These are phyloP conservation scores for Metschnikowia borealis DNA, from an alignment of 805 yeast species.

Conservation along the genomic window DNA sequence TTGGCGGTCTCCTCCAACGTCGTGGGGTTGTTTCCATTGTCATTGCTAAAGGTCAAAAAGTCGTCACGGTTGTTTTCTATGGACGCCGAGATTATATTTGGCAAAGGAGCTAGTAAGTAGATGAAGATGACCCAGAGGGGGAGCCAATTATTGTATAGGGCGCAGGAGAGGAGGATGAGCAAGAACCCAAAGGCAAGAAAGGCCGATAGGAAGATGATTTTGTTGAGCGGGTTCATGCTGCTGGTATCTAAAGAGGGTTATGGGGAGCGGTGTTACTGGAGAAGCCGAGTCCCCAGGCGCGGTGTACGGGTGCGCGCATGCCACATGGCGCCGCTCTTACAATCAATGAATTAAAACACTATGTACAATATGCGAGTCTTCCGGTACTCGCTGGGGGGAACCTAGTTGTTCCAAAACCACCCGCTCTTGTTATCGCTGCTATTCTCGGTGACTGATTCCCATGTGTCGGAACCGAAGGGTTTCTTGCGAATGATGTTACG, in stretches of 20 bases:
- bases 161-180: conserved; percentile 42
- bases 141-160: conserved; percentile 39
- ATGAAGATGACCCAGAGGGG: conserved; percentile 38
- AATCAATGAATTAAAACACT: neutral
- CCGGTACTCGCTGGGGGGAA: neutral
- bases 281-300: neutral
- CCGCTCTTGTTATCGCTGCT: conserved; percentile 17
- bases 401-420: conserved; percentile 22
- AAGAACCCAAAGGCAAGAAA: conserved; percentile 44
- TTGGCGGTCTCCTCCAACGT: conserved; percentile 38
- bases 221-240: conserved; percentile 43
- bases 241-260: neutral
- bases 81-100: conserved; percentile 36
- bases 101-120: conserved; percentile 43
- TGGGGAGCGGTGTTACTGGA: conserved; percentile 1
- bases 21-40: conserved; percentile 34
- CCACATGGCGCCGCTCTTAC: neutral
- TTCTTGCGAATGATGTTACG: conserved; percentile 28
- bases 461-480: conserved; percentile 31
- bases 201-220: conserved; percentile 44
- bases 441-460: conserved; percentile 31
- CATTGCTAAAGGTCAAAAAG: conserved; percentile 41
- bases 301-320: conserved; percentile 3
- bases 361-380: neutral
- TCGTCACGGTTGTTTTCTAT: conserved; percentile 39